Evolutionary conservation across 805 yeast genomes (phyloP).

Genomic region (Candida manassasensis): DNA sequence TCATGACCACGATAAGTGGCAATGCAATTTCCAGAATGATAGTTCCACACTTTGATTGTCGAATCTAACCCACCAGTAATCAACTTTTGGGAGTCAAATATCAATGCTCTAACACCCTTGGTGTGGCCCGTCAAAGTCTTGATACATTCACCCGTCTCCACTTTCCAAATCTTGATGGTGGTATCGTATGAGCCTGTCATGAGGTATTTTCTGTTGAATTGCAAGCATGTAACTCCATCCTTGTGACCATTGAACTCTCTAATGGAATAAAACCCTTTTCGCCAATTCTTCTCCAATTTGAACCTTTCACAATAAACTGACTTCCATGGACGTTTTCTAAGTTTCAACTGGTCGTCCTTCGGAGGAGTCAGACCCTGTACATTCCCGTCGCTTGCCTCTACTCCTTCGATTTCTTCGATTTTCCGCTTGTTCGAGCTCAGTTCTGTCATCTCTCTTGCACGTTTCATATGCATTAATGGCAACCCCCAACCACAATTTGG

Average conservation of each 20-base stretch:
- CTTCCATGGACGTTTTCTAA: conserved; percentile 79
- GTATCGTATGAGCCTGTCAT: conserved; percentile 93
- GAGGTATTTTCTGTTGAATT: conserved; percentile 68
- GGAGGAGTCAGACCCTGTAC: conserved; percentile 1
- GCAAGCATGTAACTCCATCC: conserved; percentile 85
- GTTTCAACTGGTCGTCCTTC: conserved; percentile 5
- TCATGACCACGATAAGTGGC: conserved; percentile 92
- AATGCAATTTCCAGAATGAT: conserved; percentile 88
- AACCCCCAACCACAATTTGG: conserved; percentile 99
- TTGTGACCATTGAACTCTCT: conserved; percentile 74
- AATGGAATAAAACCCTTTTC: conserved; percentile 67
- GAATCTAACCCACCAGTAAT: conserved; percentile 90
- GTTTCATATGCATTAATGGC: conserved; percentile 86
- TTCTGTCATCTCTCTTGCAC: conserved; percentile 47
- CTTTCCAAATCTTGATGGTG: conserved; percentile 89
- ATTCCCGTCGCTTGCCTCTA: not conserved
- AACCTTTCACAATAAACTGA: conserved; percentile 88
- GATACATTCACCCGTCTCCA: conserved; percentile 69
- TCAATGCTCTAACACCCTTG: conserved; percentile 79
- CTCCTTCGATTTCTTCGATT: conserved; percentile 16
- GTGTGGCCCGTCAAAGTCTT: conserved; percentile 84
- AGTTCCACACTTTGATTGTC: conserved; percentile 94
- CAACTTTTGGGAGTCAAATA: conserved; percentile 82
- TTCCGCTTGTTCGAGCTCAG: conserved; percentile 13
- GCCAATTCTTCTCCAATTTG: conserved; percentile 91